Percentiles rank a stretch among this genome's conserved stretches.
phyloP scores from a whole-genome alignment of 805 yeast genomes.

The Suhomyces tanzawaensis region DNA sequence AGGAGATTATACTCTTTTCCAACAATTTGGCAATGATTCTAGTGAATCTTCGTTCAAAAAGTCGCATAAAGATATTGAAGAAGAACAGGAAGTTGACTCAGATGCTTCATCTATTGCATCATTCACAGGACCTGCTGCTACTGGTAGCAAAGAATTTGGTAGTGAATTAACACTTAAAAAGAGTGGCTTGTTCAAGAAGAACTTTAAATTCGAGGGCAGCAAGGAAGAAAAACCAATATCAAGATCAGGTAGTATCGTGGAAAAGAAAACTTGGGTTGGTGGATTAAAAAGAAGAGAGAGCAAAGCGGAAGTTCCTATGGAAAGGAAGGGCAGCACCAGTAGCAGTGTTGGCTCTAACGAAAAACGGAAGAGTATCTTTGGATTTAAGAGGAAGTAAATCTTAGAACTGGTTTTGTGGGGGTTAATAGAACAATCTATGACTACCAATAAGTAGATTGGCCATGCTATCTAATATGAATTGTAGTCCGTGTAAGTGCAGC shows the following conservation, averaged over 20 bases:
- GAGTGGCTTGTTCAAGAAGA: slow-evolving; percentile 27
- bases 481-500: too few species aligned
- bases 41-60: slow-evolving; percentile 12
- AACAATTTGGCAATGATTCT: slow-evolving; percentile 9
- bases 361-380: slow-evolving; percentile 32
- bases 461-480: too few species aligned
- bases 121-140: slow-evolving; percentile 2
- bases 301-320: slow-evolving; percentile 8
- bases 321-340: slow-evolving; percentile 5
- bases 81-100: slow-evolving; percentile 5
- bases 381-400: slow-evolving; percentile 33
- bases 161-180: slow-evolving; percentile 5
- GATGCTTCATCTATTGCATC: slow-evolving; percentile 10
- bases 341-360: slow-evolving; percentile 6
- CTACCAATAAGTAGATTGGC: too few species aligned
- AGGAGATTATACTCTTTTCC: slow-evolving; percentile 23
- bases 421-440: too few species aligned
- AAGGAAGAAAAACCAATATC: slow-evolving; percentile 15
- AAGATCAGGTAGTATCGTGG: slow-evolving; percentile 14
- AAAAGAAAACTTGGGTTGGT: slow-evolving; percentile 42
- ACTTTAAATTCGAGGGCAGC: slow-evolving; percentile 25
- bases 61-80: slow-evolving; percentile 5
- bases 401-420: not conserved
- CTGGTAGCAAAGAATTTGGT: slow-evolving; percentile 5
- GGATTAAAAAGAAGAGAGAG: slow-evolving; percentile 34